Evolutionary conservation across 2,329 filamentous ascomycete species (phyloP).

Genomic region (Colletotrichum sp.): DNA sequence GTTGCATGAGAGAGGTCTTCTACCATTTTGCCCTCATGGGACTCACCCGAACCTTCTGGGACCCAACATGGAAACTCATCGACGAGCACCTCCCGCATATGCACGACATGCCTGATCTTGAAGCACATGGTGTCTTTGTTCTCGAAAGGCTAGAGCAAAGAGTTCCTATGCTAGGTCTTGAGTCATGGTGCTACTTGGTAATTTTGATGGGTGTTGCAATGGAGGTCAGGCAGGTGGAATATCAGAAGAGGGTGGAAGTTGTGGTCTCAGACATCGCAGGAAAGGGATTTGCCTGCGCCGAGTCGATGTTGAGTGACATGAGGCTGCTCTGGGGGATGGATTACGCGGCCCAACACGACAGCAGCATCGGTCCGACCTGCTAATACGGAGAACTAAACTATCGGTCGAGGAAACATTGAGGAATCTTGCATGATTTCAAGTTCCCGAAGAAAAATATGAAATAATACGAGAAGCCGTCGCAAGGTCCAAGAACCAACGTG

Average conservation of each 20-base stretch:
- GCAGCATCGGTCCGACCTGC: not conserved
- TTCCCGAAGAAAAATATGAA: not conserved
- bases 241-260: not conserved
- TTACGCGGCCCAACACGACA: not conserved
- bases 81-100: not conserved
- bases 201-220: not conserved
- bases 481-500: not conserved
- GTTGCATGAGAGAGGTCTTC: not conserved
- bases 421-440: not conserved
- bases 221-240: not conserved
- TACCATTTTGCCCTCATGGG: constrained; percentile 6
- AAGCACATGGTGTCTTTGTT: not conserved
- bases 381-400: not conserved
- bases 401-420: not conserved
- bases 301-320: not conserved
- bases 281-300: not conserved
- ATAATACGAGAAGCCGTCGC: not conserved
- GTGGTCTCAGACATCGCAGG: not conserved
- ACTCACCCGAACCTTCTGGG: constrained; percentile 1
- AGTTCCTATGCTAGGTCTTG: not conserved
- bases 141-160: constrained; percentile 7
- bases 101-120: not conserved
- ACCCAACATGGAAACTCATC: constrained; percentile 5
- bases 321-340: not conserved
- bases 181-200: not conserved